Evolutionary conservation across 306 rosid species (phyloP), one percentile per base, ranked within the genome.

Genomic region (Hippophae rhamnoides): DNA sequence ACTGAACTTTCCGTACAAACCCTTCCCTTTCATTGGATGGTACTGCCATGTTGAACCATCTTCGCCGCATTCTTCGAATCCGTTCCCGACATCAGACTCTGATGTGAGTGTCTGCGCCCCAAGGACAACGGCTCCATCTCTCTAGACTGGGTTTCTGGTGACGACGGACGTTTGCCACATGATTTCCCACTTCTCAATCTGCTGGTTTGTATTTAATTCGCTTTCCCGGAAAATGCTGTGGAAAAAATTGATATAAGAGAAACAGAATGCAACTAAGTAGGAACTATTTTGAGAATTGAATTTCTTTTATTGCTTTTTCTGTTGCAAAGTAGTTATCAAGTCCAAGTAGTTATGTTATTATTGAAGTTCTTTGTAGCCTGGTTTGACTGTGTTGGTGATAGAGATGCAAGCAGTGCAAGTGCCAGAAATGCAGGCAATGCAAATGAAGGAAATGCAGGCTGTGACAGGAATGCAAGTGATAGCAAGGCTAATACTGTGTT

Each of bases 131-230:
- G 96, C 3, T 40, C 82, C 51, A 87, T 92, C 4, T 75, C 98
- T 6, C 82, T 92, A 47, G 98, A 92, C 62, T 92, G 98, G 98
- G 88, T 80, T 55, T 52, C 86, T 47, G 89, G 83, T 13, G 93
- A 92, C 43, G 74, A 83, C 51, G 67, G 43, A 2, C 69, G 56
- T 8, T 65, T 85, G 55, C 69, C 86, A 0, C 57, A 77, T 3
- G 82, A 87, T 25, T 62, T 95, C 64, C 93, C 96, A 0, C 64
- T 92, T 62, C 79, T 87, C 63, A 81, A 87, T 64, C 79, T 87
- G 45, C 82, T 92, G 95, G 98, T 90, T 50, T 53, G 87, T 47
- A 62, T 62, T 47, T 46, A 46, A 9, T 60, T 38, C 18, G 13
- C 38, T 31, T 18, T 31, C 38, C 38, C 11, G 10, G 63, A 18